Conservation (phyloP, 257 asterid species). For the Plantago major region DNA sequence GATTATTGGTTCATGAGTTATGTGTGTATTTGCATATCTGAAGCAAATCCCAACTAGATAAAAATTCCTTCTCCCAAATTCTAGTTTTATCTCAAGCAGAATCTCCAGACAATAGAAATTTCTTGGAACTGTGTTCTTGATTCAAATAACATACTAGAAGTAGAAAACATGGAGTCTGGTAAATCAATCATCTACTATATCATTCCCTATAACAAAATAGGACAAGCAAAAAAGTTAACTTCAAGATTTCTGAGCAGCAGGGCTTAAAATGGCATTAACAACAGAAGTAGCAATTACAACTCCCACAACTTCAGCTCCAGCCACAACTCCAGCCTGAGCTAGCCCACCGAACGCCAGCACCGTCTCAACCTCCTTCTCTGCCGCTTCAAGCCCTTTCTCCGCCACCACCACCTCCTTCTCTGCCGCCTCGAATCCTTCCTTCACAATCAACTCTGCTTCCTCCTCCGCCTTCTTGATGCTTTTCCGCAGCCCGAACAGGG, state of each 20-base stretch:
- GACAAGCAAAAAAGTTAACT: too few relatives aligned
- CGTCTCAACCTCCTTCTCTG: conserved; percentile 52
- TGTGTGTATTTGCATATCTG: too few relatives aligned
- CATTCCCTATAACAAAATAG: too few relatives aligned
- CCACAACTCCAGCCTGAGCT: conserved; percentile 79
- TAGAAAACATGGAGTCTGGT: too few relatives aligned
- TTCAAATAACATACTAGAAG: too few relatives aligned
- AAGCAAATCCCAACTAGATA: too few relatives aligned
- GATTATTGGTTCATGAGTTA: too few relatives aligned
- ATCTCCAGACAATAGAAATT: too few relatives aligned
- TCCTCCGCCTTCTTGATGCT: conserved; percentile 62
- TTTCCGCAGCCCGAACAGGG: conserved; percentile 65
- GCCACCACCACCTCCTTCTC: conserved; percentile 56
- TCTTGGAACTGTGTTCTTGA: too few relatives aligned
- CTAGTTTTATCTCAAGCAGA: too few relatives aligned
- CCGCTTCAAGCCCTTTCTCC: conserved; percentile 41
- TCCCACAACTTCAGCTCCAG: conserved; percentile 60
- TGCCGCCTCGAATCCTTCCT: conserved; percentile 79
- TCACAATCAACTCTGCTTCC: conserved; percentile 62
- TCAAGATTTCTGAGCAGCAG: conserved; percentile 71
- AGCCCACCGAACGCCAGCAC: conserved; percentile 52
- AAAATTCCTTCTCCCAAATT: too few relatives aligned
- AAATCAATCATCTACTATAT: too few relatives aligned
- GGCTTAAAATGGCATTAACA: conserved; percentile 76
- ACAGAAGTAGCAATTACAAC: conserved; percentile 56